Evolutionary conservation across 2,329 filamentous ascomycete species (phyloP), one percentile per base, ranked within the genome.

Genomic region (Arachnopeziza araneosa): DNA sequence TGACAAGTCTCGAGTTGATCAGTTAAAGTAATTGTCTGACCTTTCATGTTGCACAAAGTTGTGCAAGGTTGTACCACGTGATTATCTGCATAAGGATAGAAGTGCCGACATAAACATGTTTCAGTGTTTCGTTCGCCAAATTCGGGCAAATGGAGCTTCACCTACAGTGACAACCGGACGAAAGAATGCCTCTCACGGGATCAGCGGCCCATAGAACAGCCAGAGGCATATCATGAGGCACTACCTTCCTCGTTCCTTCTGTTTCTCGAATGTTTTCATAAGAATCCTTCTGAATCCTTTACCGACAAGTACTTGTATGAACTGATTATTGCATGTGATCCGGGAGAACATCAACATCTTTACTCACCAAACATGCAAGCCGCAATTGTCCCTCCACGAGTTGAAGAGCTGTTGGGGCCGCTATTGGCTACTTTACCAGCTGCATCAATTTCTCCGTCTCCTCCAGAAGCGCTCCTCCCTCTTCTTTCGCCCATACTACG

Each of bases 401-500:
- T 78, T 59, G 73, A 78, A 58, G 71, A 75, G 58, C 75, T 85
- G 30, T 72, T 88, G 32, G 77, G 79, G 17, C 81, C 83, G 54
- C 76, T 88, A 59, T 77, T 89, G 53, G 81, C 83, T 9, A 80
- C 84, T 48, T 75, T 89, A 44, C 83, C 83, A 12, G 79, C 82
- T 24, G 83, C 85, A 36, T 77, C 84, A 50, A 76, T 82, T 62
- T 85, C 85, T 24, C 78, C 81, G 19, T 74, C 82, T 60, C 84
- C 85, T 1, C 78, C 85, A 14, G 75, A 78, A 30, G 79, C 78
- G 21, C 75, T 87, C 52, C 74, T 88, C 4, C 83, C 83, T 24
- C 77, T 84, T 22, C 80, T 89, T 58, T 84, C 86, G 1, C 86
- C 86, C 24, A 87, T 88, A 60, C 78, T 88, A 36, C 80, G 85